A percentile compares a stretch with the other conserved stretches of the same genome.
Conservation (phyloP, 1,284 basidiomycete species). For the Entoloma clypeatum region DNA sequence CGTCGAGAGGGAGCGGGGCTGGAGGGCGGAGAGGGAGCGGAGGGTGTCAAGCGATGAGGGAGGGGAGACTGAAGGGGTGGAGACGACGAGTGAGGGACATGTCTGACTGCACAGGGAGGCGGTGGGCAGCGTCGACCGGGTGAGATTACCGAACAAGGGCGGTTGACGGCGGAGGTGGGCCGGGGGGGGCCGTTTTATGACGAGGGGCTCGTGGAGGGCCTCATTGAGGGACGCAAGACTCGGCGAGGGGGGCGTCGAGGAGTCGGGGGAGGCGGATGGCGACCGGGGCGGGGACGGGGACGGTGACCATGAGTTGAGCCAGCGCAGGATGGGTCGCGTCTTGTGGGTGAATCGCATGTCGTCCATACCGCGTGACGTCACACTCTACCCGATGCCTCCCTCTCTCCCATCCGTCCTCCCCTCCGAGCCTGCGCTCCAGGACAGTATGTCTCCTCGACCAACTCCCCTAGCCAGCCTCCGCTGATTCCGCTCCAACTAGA, state of each 20-base stretch:
- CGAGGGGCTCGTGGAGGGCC: slow-evolving; percentile 38
- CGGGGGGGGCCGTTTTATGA: slow-evolving; percentile 24
- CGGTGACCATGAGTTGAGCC: slow-evolving; percentile 35
- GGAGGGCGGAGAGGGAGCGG: slow-evolving; percentile 46
- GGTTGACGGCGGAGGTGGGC: slow-evolving; percentile 50
- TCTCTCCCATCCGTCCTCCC: slow-evolving; percentile 53
- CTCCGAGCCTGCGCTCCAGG: slow-evolving; percentile 47
- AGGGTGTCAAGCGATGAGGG: slow-evolving; percentile 62
- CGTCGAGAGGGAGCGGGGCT: slow-evolving; percentile 31
- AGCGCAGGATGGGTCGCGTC: slow-evolving; percentile 44
- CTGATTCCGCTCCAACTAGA: slow-evolving; percentile 26
- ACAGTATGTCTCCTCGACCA: slow-evolving; percentile 35
- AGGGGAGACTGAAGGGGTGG: slow-evolving; percentile 36
- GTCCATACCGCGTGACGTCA: slow-evolving; percentile 17
- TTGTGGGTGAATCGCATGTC: slow-evolving; percentile 12
- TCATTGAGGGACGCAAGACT: slow-evolving; percentile 34
- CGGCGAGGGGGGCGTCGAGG: slow-evolving; percentile 25
- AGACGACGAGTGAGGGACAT: slow-evolving; percentile 31
- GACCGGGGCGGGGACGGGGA: slow-evolving; percentile 17
- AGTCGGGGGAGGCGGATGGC: slow-evolving; percentile 16
- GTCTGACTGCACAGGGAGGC: slow-evolving; percentile 43
- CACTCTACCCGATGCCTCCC: slow-evolving; percentile 18
- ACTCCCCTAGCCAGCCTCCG: background rate
- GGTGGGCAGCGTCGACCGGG: slow-evolving; percentile 62
- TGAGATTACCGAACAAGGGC: slow-evolving; percentile 56